Evolutionary conservation across 345 rosid species (phyloP).

Genomic region (rapeseed (Brassica napus)): DNA sequence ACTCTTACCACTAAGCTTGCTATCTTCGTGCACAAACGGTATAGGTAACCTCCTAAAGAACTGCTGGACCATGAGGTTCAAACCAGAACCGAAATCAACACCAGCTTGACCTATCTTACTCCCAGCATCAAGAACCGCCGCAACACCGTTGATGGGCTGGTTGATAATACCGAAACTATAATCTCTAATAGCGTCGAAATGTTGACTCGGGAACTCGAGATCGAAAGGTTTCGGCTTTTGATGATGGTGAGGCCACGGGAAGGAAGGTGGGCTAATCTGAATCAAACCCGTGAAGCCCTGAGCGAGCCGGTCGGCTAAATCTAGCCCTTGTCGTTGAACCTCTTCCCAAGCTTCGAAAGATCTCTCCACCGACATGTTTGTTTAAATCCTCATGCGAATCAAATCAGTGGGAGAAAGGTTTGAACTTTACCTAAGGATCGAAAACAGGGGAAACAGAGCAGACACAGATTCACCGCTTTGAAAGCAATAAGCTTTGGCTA

Average conservation of each 20-base stretch:
- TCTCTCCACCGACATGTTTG: constrained; percentile 76
- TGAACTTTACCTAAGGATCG: neutral
- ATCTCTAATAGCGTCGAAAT: constrained; percentile 46
- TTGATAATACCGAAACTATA: constrained; percentile 44
- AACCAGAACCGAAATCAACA: constrained; percentile 69
- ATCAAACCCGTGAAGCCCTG: constrained; percentile 86
- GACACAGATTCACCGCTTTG: neutral
- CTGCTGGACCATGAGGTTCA: constrained; percentile 76
- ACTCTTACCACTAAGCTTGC: constrained; percentile 19
- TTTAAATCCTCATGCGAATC: constrained; percentile 1
- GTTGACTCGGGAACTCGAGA: constrained; percentile 61
- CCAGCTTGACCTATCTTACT: constrained; percentile 85
- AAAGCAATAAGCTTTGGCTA: constrained; percentile 2
- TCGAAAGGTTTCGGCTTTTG: constrained; percentile 47
- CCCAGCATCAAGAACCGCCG: constrained; percentile 71
- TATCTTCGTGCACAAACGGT: constrained; percentile 64
- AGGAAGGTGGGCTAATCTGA: constrained; percentile 68
- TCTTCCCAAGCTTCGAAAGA: constrained; percentile 97
- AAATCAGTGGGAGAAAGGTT: neutral
- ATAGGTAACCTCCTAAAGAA: constrained; percentile 69
- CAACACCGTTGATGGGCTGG: constrained; percentile 56
- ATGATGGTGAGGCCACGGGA: constrained; percentile 66
- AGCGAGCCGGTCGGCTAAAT: constrained; percentile 83
- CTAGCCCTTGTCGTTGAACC: constrained; percentile 92
- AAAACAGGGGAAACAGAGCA: neutral